Evolutionary conservation across 371 early-diverging fungal species (phyloP).

Genomic region (Circinella minor): DNA sequence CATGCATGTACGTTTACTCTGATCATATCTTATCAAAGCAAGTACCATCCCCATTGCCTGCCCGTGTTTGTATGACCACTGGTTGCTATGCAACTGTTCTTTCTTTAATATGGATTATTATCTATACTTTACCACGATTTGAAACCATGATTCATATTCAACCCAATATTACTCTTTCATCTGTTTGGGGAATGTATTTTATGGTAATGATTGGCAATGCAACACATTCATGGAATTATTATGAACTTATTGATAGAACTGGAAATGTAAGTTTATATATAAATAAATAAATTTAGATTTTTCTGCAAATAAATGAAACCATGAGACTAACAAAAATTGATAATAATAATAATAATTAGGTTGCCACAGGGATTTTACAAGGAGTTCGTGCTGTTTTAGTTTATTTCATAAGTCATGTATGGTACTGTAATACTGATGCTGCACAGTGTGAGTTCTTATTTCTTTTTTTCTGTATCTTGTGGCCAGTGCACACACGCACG

Average conservation of each 20-base stretch:
- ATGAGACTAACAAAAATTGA: background rate
- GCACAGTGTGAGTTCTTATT: constrained; percentile 62
- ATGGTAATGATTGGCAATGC: constrained; percentile 39
- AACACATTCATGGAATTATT: constrained; percentile 56
- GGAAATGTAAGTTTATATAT: constrained; percentile 44
- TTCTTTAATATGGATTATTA: constrained; percentile 45
- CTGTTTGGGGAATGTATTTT: constrained; percentile 35
- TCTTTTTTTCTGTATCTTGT: constrained; percentile 2
- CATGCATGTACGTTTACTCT: constrained; percentile 57
- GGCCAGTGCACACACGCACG: background rate
- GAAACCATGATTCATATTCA: constrained; percentile 41
- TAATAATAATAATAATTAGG: constrained; percentile 23
- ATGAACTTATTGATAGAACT: constrained; percentile 56
- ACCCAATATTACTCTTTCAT: constrained; percentile 14
- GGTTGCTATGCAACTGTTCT: constrained; percentile 56
- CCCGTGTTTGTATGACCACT: constrained; percentile 56
- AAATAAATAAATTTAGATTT: too few species aligned
- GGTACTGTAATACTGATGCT: constrained; percentile 64
- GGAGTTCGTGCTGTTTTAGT: constrained; percentile 71
- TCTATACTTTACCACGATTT: constrained; percentile 54
- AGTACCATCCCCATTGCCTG: constrained; percentile 46
- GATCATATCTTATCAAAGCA: constrained; percentile 58
- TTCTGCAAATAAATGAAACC: constrained; percentile 12
- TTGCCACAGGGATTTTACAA: constrained; percentile 69
- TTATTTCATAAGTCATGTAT: constrained; percentile 66